Percentiles rank a stretch among this genome's conserved stretches.
Evolutionary conservation across 306 rosid species (phyloP).

Genomic region (Dryas drummondii): DNA sequence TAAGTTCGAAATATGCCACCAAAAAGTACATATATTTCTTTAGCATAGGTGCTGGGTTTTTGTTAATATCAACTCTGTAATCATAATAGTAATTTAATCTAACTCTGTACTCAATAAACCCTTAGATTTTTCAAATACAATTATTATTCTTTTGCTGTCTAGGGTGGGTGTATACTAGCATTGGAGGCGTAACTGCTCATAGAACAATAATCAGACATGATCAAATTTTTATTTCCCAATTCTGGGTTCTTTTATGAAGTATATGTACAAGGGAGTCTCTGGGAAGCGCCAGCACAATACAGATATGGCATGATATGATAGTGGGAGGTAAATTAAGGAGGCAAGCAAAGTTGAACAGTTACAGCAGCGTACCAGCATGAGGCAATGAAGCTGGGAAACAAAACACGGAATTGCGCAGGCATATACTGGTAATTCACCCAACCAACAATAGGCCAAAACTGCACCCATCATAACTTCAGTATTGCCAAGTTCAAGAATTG

Average conservation of each 20-base stretch:
- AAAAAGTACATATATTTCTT: neutral
- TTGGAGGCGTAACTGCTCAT: neutral
- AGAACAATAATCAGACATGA: neutral
- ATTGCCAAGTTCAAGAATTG: slow-evolving; percentile 15
- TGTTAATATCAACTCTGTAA: neutral
- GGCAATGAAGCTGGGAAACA: slow-evolving; percentile 70
- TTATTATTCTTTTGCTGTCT: neutral
- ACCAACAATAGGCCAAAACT: slow-evolving; percentile 94
- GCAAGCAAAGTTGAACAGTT: slow-evolving; percentile 1
- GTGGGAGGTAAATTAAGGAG: neutral
- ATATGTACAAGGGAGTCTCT: neutral
- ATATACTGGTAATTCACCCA: slow-evolving; percentile 94
- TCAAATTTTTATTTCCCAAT: neutral
- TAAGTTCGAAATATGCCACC: neutral
- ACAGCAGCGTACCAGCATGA: slow-evolving; percentile 70
- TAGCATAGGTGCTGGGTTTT: neutral
- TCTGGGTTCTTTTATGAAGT: neutral
- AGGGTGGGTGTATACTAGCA: neutral
- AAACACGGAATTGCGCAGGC: slow-evolving; percentile 79
- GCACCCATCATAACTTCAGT: slow-evolving; percentile 32
- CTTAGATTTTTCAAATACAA: no score
- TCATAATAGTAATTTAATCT: neutral
- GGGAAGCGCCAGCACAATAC: no score
- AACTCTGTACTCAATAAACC: no score
- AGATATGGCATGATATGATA: neutral